Base-by-base conservation (phyloP, 139 green algal species). In the Pseudopediastrum boryanum region DNA sequence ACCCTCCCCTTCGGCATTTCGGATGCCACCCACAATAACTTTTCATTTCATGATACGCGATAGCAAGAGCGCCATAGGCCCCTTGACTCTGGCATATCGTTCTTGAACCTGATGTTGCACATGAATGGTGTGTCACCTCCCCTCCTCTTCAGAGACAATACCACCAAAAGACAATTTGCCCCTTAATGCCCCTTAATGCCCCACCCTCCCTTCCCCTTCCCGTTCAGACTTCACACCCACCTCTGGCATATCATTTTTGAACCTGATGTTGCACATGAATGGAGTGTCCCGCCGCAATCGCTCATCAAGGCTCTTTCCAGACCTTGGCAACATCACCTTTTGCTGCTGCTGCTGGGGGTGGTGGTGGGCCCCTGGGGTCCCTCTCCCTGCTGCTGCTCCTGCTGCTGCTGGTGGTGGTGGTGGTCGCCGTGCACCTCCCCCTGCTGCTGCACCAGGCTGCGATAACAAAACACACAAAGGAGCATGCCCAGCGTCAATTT, bases 191-290 rank as follows among this genome's bases (percentile, higher is more conserved):
- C n/a, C n/a, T n/a, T n/a, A n/a, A n/a, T n/a, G n/a, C n/a, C n/a
- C n/a, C n/a, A n/a, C n/a, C n/a, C n/a, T n/a, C n/a, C n/a, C n/a
- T n/a, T n/a, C n/a, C n/a, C n/a, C n/a, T n/a, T n/a, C n/a, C n/a
- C n/a, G 19, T 10, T 16, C 56, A 65, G 10, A 9, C 56, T n/a
- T 10, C 16, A 21, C 27, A 59, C 27, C 10, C 84, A 86, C 63
- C 89, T 81, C 89, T 29, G 89, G 89, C 29, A 93, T 66, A 61
- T 91, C 80, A 41, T 89, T 89, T 10, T 71, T 81, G 71, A 93
- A 93, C 4, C 71, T 62, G 33, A 93, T 81, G 68, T 90, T 89
- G 73, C 85, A 90, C 4, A 89, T 56, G 75, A 93, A 93, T 2
- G 85, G 83, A 4, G 88, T 90, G 23, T 86, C 77, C 6, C 83